phyloP scores from a whole-genome alignment of 179 eudicot species.

The Carnegiea gigantea region DNA sequence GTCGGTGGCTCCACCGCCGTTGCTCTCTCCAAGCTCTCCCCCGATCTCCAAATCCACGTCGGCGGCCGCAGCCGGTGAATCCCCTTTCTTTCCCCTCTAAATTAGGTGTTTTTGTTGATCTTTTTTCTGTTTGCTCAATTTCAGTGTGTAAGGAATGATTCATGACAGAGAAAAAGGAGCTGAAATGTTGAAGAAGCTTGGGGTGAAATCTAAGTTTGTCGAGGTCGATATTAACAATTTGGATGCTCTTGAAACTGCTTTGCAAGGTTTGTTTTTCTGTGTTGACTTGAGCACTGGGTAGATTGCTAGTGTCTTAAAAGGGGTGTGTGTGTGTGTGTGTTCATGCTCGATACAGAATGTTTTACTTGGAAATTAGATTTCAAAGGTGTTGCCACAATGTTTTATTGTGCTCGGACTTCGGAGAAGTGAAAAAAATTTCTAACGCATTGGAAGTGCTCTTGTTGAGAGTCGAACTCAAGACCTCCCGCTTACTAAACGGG shows the following conservation, averaged over 20 bases:
- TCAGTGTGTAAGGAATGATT: not conserved
- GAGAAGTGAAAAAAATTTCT: no score
- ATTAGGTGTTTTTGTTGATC: not conserved
- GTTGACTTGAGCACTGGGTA: no score
- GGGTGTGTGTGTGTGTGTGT: no score
- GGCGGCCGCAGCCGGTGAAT: conserved; percentile 77
- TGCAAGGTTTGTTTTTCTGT: conserved; percentile 43
- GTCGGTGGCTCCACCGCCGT: conserved; percentile 94
- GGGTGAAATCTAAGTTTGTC: conserved; percentile 67
- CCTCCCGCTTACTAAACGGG: conserved; percentile 15
- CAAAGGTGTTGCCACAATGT: no score
- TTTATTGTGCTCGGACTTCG: no score
- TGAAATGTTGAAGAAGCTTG: conserved; percentile 66
- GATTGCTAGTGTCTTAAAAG: no score
- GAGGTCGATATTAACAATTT: conserved; percentile 58
- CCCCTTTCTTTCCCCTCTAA: not conserved
- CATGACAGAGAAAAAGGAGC: conserved; percentile 71
- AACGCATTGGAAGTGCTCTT: not conserved
- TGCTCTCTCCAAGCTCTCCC: conserved; percentile 69
- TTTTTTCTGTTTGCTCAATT: not conserved
- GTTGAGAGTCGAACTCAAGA: conserved; percentile 12
- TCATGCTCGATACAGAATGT: not conserved
- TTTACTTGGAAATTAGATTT: no score
- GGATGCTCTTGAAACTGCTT: conserved; percentile 47
- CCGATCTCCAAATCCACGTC: conserved; percentile 61